Percentiles rank a stretch among this genome's conserved stretches.
phyloP scores from a whole-genome alignment of 2,329 filamentous ascomycete species.

The Epicoccum nigrum region DNA sequence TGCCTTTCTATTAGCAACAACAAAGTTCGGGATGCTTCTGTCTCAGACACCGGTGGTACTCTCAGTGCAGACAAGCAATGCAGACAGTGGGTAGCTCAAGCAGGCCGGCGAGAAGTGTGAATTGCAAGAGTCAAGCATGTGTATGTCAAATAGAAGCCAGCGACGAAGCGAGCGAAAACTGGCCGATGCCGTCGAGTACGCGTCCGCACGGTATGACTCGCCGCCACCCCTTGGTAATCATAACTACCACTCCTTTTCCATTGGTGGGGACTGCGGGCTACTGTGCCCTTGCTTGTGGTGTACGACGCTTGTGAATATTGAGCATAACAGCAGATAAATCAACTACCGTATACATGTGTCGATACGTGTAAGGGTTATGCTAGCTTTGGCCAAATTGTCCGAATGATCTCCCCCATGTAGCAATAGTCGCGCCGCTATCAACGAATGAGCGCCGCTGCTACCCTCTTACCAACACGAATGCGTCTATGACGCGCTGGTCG shows the following conservation, averaged over 20 bases:
- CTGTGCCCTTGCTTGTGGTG: slow-evolving; percentile 35
- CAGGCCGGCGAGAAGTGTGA: slow-evolving; percentile 14
- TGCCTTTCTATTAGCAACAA: slow-evolving; percentile 31
- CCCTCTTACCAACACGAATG: slow-evolving; percentile 17
- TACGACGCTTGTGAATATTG: slow-evolving; percentile 34
- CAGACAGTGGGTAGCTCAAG: not conserved
- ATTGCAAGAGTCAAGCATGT: slow-evolving; percentile 25
- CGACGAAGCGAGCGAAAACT: slow-evolving; percentile 23
- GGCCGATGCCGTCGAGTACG: slow-evolving; percentile 30
- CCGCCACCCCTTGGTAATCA: slow-evolving; percentile 32
- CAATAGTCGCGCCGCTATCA: slow-evolving; percentile 25
- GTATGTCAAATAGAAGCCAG: slow-evolving; percentile 6
- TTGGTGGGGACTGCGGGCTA: slow-evolving; percentile 29
- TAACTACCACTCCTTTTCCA: slow-evolving; percentile 32
- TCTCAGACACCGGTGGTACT: slow-evolving; percentile 32
- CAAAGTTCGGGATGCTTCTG: slow-evolving; percentile 28
- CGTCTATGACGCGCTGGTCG: slow-evolving; percentile 34
- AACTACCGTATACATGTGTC: slow-evolving; percentile 22
- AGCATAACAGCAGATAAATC: slow-evolving; percentile 29
- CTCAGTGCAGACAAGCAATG: slow-evolving; percentile 4
- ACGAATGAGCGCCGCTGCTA: slow-evolving; percentile 23
- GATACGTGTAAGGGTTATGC: slow-evolving; percentile 18
- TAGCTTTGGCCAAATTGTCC: slow-evolving; percentile 35
- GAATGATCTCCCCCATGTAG: slow-evolving; percentile 10
- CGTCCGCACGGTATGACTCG: slow-evolving; percentile 36